Evolutionary conservation across 768 basidiomycete genomes (phyloP).

Genomic region (Tylopilus plumbeoviolaceoides): DNA sequence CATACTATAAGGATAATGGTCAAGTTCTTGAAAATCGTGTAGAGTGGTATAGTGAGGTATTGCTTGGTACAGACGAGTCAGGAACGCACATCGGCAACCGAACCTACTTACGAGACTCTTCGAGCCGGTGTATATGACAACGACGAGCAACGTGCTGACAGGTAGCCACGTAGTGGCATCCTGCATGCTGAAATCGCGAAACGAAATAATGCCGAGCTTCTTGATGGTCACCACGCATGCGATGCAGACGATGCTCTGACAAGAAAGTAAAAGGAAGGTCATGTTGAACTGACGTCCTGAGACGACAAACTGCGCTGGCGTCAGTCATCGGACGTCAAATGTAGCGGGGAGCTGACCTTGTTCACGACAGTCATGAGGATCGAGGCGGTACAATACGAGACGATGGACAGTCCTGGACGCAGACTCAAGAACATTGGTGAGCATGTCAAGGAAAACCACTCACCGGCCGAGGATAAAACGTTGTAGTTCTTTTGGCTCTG

Average conservation of each 20-base stretch:
- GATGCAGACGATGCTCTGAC: conserved; percentile 88
- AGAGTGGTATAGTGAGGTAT: conserved; percentile 94
- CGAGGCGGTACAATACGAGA: conserved; percentile 87
- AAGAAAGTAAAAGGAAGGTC: conserved; percentile 91
- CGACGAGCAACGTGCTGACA: conserved; percentile 86
- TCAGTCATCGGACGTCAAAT: background rate
- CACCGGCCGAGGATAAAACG: conserved; percentile 22
- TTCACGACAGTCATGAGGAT: conserved; percentile 98
- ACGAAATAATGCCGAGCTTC: conserved; percentile 71
- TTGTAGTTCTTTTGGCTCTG: conserved; percentile 21
- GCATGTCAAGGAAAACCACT: background rate
- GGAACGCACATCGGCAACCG: background rate
- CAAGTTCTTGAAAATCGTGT: conserved; percentile 99
- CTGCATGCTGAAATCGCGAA: conserved; percentile 74
- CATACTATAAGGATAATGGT: conserved; percentile 97
- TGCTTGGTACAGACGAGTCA: conserved; percentile 50
- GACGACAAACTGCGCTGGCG: conserved; percentile 72
- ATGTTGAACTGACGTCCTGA: conserved; percentile 92
- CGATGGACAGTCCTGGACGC: conserved; percentile 68
- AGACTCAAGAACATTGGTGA: background rate
- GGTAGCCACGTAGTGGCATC: conserved; percentile 95
- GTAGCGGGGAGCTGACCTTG: conserved; percentile 54
- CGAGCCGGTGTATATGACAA: conserved; percentile 96
- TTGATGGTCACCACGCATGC: conserved; percentile 72
- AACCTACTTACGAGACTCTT: conserved; percentile 82